Percentiles rank a stretch among this genome's conserved stretches.
These are phyloP conservation scores for Phytophthora chlamydospora DNA, from an alignment of 352 stramenopile genomes.

Conservation along the genomic window DNA sequence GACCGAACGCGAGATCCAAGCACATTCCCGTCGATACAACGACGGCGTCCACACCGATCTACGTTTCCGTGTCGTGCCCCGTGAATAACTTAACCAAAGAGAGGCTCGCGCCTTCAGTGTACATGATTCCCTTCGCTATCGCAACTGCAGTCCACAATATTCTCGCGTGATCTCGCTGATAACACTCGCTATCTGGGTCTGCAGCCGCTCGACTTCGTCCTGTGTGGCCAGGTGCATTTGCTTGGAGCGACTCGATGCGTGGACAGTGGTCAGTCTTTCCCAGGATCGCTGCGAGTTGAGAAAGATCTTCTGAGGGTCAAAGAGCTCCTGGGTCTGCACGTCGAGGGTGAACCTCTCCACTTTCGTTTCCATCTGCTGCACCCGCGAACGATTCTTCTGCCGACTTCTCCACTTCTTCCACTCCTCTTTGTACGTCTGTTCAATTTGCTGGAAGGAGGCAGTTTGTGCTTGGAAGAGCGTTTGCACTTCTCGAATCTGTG, in stretches of 20 bases:
- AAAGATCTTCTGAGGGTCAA: slow-evolving; percentile 55
- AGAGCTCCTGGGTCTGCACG: slow-evolving; percentile 49
- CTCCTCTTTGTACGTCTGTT: slow-evolving; percentile 37
- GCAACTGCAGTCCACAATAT: slow-evolving; percentile 51
- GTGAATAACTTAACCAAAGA: slow-evolving; percentile 40
- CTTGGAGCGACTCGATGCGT: background rate
- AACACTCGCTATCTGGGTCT: slow-evolving; percentile 53
- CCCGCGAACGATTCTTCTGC: slow-evolving; percentile 43
- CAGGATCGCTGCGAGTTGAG: slow-evolving; percentile 36
- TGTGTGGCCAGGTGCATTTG: slow-evolving; percentile 25
- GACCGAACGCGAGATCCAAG: slow-evolving; percentile 62
- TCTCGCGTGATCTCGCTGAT: slow-evolving; percentile 56
- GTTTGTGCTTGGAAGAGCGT: slow-evolving; percentile 35
- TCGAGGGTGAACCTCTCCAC: slow-evolving; percentile 45
- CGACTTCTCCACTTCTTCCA: slow-evolving; percentile 51
- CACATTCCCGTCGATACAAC: slow-evolving; percentile 67
- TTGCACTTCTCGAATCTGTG: slow-evolving; percentile 39
- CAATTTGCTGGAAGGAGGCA: slow-evolving; percentile 37
- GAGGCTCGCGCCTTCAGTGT: slow-evolving; percentile 4
- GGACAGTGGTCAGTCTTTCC: slow-evolving; percentile 1
- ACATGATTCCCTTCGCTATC: slow-evolving; percentile 28
- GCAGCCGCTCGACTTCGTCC: slow-evolving; percentile 46
- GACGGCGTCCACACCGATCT: slow-evolving; percentile 70
- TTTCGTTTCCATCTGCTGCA: slow-evolving; percentile 56
- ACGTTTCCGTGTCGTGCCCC: slow-evolving; percentile 62